Evolutionary conservation across 179 eudicot genomes (phyloP).

Genomic region (Silene vulgaris): DNA sequence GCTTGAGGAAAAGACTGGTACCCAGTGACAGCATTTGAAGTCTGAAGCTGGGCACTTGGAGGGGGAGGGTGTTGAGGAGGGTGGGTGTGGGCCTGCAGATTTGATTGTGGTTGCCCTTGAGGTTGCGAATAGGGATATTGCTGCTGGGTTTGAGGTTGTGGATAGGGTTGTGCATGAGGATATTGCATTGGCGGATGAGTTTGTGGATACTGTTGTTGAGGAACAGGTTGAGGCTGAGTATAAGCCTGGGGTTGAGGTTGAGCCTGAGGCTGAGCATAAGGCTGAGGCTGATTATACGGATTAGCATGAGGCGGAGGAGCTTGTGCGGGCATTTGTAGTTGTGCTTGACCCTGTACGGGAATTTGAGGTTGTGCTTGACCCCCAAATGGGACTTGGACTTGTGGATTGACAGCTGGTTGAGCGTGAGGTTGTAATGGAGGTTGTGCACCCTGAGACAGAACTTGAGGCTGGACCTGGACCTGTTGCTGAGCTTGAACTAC

Average conservation of each 20-base stretch:
- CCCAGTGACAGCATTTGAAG: constrained; percentile 50
- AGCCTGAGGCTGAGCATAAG: constrained; percentile 51
- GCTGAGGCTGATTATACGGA: constrained; percentile 36
- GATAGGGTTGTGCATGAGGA: constrained; percentile 35
- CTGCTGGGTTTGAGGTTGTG: constrained; percentile 43
- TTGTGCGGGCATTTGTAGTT: constrained; percentile 25
- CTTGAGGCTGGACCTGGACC: constrained; percentile 25
- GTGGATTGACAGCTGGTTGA: constrained; percentile 34
- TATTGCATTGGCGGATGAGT: constrained; percentile 38
- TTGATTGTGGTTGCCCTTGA: constrained; percentile 36
- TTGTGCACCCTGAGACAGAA: constrained; percentile 33
- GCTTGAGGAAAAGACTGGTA: constrained; percentile 63
- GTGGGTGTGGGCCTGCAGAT: constrained; percentile 23
- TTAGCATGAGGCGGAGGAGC: constrained; percentile 35
- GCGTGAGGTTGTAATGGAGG: constrained; percentile 35
- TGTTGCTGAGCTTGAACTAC: constrained; percentile 32
- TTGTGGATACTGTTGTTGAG: constrained; percentile 53
- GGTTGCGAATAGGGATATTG: constrained; percentile 35
- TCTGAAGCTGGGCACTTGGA: constrained; percentile 33
- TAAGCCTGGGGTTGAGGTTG: constrained; percentile 35
- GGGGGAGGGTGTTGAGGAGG: constrained; percentile 39
- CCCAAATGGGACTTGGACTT: constrained; percentile 29
- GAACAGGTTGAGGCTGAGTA: constrained; percentile 33
- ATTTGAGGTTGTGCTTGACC: constrained; percentile 28
- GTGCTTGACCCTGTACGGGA: constrained; percentile 34